Conservation (phyloP, 768 basidiomycete species). For the Boletus sp. region DNA sequence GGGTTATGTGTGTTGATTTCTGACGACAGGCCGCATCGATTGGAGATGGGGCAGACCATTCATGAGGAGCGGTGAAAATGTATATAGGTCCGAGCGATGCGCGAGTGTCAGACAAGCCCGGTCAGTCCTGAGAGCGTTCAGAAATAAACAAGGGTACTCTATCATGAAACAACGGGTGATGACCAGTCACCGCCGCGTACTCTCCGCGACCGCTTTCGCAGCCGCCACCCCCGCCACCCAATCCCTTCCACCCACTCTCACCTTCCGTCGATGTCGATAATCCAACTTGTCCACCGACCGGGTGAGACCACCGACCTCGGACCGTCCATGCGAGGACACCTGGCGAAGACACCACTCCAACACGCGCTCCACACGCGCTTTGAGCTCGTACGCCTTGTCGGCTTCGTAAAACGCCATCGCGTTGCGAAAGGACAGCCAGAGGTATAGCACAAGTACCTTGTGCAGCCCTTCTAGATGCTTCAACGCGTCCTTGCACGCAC, state of each 20-base stretch:
- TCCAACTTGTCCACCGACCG: constrained; percentile 9
- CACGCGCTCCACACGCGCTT: constrained; percentile 58
- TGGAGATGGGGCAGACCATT: too few species aligned
- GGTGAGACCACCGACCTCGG: not conserved
- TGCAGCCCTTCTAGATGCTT: constrained; percentile 70
- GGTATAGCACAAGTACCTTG: constrained; percentile 69
- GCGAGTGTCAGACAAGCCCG: too few species aligned
- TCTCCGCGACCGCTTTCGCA: constrained; percentile 19
- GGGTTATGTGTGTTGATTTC: too few species aligned
- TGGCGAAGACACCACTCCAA: constrained; percentile 61
- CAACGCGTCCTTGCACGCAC: constrained; percentile 16
- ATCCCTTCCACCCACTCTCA: constrained; percentile 9
- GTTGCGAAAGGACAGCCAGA: constrained; percentile 79
- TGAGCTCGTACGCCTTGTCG: constrained; percentile 47
- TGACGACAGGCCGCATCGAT: too few species aligned
- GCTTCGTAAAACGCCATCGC: constrained; percentile 64
- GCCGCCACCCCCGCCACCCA: constrained; percentile 18
- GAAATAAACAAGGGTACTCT: not conserved
- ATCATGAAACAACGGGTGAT: not conserved
- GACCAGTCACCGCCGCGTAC: not conserved
- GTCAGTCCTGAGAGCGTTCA: too few species aligned
- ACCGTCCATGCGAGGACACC: constrained; percentile 28
- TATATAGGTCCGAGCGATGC: too few species aligned
- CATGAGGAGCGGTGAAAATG: too few species aligned
- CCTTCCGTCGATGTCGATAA: constrained; percentile 21